Evolutionary conservation across 225 moss, liverwort and hornwort genomes (phyloP).

Genomic region (Neckera pumila): DNA sequence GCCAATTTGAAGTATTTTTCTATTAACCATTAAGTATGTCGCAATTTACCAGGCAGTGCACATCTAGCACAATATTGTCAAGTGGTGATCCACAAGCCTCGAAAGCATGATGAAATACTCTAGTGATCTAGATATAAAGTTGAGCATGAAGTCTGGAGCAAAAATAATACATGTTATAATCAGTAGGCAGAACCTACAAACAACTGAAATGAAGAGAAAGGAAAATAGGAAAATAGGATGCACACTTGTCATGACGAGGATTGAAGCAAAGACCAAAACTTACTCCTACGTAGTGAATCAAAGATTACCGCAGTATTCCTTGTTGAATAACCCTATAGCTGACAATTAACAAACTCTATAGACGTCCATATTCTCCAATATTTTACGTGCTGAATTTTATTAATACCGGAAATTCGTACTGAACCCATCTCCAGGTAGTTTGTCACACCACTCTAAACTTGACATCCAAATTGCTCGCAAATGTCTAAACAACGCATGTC

Average conservation of each 20-base stretch:
- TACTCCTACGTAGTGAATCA: neutral
- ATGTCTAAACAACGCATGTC: neutral
- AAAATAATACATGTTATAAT: neutral
- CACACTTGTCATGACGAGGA: neutral
- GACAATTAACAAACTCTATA: neutral
- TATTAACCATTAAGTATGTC: too few relatives aligned
- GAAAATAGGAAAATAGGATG: neutral
- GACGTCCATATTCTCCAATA: neutral
- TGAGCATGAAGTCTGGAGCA: neutral
- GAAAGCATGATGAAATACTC: neutral
- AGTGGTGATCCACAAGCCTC: neutral
- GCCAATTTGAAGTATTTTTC: neutral
- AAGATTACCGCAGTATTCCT: neutral
- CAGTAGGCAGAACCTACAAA: neutral
- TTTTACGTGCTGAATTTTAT: neutral
- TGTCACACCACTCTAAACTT: neutral
- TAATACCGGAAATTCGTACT: neutral
- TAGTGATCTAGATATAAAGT: neutral
- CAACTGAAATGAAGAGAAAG: neutral
- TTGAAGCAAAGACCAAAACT: neutral
- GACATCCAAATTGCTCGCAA: neutral
- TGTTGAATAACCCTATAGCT: neutral
- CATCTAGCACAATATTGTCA: neutral
- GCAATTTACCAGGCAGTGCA: neutral
- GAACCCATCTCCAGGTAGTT: neutral